Base-by-base conservation (phyloP, 129 eudicot genomes). In the Flaveria trinervia region DNA sequence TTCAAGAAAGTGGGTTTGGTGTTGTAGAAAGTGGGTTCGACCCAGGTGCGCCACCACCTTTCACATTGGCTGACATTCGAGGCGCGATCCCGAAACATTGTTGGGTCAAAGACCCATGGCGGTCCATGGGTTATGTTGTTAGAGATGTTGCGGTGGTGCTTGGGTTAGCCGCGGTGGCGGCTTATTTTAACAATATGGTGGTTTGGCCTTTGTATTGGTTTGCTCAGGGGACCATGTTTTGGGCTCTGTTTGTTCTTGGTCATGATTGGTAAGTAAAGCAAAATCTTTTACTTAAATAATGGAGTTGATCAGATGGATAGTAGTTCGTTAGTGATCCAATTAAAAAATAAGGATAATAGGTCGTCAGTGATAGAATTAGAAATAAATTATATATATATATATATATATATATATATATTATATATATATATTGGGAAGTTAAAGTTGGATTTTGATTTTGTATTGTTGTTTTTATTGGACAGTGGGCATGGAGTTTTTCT, bases 191-290 rank as follows among this genome's bases (percentile, higher is more conserved):
- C 71, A 88, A 71, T 39, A 88, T 92, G 99, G 81, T 65, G 79
- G 96, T 89, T 82, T 95, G 99, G 99, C 99, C 99, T 73, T 83
- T 95, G 39, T 95, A 95, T 78, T 95, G 99, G 99, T 51, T 88
- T 78, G 97, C 97, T 77, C 99, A 95, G 76, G 88, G 97, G 14
- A 95, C 99, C 51, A 95, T 91, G 97, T 95, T 95, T 70, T 95
- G 99, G 99, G 99, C 99, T 71, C 79, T 95, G 18, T 95, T 95
- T 89, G 99, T 95, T 86, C 99, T 95, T 88, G 99, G 99, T 22
- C 99, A 95, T 88, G 99, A 95, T 74, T 95, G 99, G 99, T 95
- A 86, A 85, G 15, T 39, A 18, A 18, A 45, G 41, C 5, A 36
- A 36, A 5, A 5, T 4, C 0, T 36, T 36, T 36, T 5, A 36